A percentile compares a stretch with the other conserved stretches of the same genome.
Conservation (phyloP, 805 yeast genomes). For the Lachancea sp. region DNA sequence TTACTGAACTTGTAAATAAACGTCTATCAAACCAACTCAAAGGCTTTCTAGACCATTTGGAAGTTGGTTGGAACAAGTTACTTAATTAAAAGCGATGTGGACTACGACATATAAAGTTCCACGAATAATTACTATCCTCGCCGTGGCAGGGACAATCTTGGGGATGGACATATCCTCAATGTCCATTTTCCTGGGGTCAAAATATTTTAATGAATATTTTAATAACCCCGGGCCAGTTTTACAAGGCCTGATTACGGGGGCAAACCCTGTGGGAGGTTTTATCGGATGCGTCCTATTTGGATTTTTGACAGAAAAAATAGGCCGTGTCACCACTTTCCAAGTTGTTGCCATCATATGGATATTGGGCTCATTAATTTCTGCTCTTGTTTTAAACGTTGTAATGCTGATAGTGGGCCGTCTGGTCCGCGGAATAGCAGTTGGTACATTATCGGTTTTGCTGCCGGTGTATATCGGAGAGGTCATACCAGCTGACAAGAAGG, state of each 20-base stretch:
- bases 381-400: conserved; percentile 33
- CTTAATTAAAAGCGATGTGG: neutral
- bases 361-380: conserved; percentile 41
- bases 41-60: neutral
- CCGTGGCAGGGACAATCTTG: conserved; percentile 65
- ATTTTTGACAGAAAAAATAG: conserved; percentile 42
- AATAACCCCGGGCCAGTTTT: conserved; percentile 45
- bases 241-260: conserved; percentile 71
- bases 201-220: conserved; percentile 47
- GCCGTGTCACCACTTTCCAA: conserved; percentile 51
- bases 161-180: conserved; percentile 79
- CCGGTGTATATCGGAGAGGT: conserved; percentile 52
- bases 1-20: no score
- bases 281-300: conserved; percentile 60
- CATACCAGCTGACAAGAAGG: conserved; percentile 41
- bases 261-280: conserved; percentile 65
- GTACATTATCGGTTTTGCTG: conserved; percentile 48
- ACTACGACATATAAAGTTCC: conserved; percentile 37
- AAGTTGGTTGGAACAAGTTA: neutral
- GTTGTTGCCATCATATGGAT: conserved; percentile 51
- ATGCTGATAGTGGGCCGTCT: conserved; percentile 45
- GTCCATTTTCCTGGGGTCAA: conserved; percentile 55
- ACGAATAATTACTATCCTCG: conserved; percentile 48
- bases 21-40: no score
- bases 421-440: conserved; percentile 48